These are phyloP conservation scores for Ganoderma boninense DNA, from an alignment of 1,284 basidiomycete species.

Conservation along the genomic window DNA sequence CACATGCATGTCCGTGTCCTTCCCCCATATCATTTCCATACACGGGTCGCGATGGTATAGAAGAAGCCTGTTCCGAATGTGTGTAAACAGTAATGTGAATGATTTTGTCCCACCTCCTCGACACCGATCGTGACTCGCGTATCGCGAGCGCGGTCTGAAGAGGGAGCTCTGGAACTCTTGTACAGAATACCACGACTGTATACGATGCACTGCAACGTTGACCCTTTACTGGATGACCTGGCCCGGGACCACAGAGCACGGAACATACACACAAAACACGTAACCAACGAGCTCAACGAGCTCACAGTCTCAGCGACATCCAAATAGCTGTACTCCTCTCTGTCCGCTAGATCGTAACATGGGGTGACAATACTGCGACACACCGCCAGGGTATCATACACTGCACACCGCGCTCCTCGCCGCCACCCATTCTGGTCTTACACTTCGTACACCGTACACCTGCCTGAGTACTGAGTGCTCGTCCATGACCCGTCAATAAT, in stretches of 20 bases:
- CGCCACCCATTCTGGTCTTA: not conserved
- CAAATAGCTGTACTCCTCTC: not conserved
- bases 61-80: not conserved
- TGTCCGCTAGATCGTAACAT: not conserved
- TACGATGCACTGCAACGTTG: not conserved
- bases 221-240: not conserved
- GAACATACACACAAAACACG: no score
- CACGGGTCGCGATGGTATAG: slow-evolving; percentile 1
- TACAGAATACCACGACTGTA: not conserved
- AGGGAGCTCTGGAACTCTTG: not conserved
- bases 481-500: not conserved
- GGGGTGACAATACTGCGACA: slow-evolving; percentile 14
- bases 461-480: no score
- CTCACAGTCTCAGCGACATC: not conserved
- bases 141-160: not conserved
- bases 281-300: not conserved
- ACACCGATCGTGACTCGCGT: not conserved
- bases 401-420: not conserved
- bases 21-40: not conserved
- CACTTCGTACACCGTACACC: not conserved
- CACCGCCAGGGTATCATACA: slow-evolving; percentile 23
- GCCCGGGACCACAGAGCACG: not conserved
- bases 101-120: not conserved
- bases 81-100: slow-evolving; percentile 9
- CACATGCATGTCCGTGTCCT: not conserved